A percentile compares a stretch with the other conserved stretches of the same genome.
Conservation (phyloP, 257 asterid genomes). For the Verbena officinalis region DNA sequence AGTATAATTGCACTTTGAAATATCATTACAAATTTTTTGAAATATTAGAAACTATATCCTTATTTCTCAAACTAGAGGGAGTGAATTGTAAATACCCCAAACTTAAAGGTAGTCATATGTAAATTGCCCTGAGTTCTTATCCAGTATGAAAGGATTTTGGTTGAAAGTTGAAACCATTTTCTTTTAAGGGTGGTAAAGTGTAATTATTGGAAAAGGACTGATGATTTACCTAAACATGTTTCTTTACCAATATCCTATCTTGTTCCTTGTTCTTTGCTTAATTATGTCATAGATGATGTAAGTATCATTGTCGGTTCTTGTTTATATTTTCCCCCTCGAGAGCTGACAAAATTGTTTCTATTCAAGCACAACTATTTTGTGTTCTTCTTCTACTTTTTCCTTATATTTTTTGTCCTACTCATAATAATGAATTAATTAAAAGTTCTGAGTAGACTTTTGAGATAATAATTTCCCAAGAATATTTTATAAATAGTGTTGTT, state of each 20-base stretch:
- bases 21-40: too few species aligned
- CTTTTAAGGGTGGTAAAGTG: slow-evolving; percentile 41
- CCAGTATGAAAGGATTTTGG: slow-evolving; percentile 35
- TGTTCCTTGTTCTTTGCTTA: slow-evolving; percentile 19
- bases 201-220: slow-evolving; percentile 33
- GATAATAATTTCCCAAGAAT: slow-evolving; percentile 17
- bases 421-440: slow-evolving; percentile 5
- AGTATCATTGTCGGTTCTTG: slow-evolving; percentile 25
- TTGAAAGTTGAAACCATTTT: slow-evolving; percentile 30
- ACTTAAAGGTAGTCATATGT: slow-evolving; percentile 20
- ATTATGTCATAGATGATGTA: slow-evolving; percentile 29
- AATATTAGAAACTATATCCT: too few species aligned
- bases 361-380: slow-evolving; percentile 31
- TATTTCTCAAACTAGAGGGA: too few species aligned
- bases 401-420: not conserved
- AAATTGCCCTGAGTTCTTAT: too few species aligned
- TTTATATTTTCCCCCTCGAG: slow-evolving; percentile 19
- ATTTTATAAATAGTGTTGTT: too few species aligned
- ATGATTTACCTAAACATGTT: slow-evolving; percentile 27
- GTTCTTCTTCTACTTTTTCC: slow-evolving; percentile 20
- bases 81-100: too few species aligned
- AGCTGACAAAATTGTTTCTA: slow-evolving; percentile 34
- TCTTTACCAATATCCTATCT: not conserved
- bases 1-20: slow-evolving; percentile 9
- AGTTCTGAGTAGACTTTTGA: slow-evolving; percentile 17